Base-by-base conservation (phyloP, 306 rosid genomes). In the Vigna mungo region DNA sequence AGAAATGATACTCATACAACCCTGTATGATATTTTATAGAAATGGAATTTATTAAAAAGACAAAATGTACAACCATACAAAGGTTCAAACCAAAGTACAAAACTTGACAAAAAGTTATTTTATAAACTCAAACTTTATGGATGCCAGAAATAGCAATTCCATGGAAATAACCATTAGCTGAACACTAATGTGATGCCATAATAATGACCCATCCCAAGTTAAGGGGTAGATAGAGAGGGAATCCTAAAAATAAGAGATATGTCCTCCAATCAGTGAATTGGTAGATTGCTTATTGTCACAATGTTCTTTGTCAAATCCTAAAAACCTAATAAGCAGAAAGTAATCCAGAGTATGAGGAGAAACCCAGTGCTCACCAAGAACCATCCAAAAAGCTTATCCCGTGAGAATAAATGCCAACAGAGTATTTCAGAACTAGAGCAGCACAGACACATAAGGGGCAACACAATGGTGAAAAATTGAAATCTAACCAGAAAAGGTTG, bases 381-480 rank as follows among this genome's bases (percentile, higher is more conserved):
- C 70, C 32, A 34, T 55, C 41, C 37, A 7, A 60, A 58, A 7
- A 21, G 41, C 14, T 25, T 25, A 25, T 25, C 27, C 27, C 18
- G 14, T 5, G 18, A 68, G 70, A 55, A 20, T 55, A 34, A 32
- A 5, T 8, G 41, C 76, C 6, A 48, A 49, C 44, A 69, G 47
- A 25, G 6, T 10, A 44, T 48, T 80, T 55, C 58, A 73, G 54
- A 74, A 30, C 73, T 49, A 64, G 44, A 52, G 65, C 54, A 77
- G 56, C 58, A 73, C 64, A 71, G 44, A 23, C 41, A 64, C 37
- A 63, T 11, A 39, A 41, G 64, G 49, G 41, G 37, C 27, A 32
- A 58, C 13, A 74, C 34, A 68, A 75, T 12, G 49, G 20, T 48
- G 55, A 27, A 70, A 64, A 76, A 64, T 16, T 51, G 59, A 51